Evolutionary conservation across 345 rosid genomes (phyloP), one percentile per base, ranked within the genome.

Genomic region (Trapa bicornis): DNA sequence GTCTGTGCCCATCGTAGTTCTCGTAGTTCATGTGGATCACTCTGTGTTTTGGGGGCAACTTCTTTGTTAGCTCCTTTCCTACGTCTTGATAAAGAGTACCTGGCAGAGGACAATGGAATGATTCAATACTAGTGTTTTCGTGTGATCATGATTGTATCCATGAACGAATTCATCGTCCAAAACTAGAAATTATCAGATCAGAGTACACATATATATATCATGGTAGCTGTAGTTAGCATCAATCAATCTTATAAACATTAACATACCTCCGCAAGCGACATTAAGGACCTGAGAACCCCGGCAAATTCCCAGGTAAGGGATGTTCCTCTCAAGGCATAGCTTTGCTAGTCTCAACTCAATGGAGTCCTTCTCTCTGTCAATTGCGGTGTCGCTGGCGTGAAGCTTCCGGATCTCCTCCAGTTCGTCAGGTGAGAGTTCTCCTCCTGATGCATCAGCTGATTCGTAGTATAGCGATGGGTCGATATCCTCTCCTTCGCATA

Each of bases 401-500:
- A 83, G 60, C 71, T 80, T 75, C 65, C 86, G 73, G 78, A 91
- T 80, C 74, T 91, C 89, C 61, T 88, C 96, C 9, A 88, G 67
- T 66, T 88, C 97, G 70, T 83, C 86, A 0, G 71, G 77, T 3
- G 93, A 84, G 57, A 91, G 85, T 1, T 22, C 29, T 22, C 29
- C 29, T 22, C 68, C 73, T 0, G 88, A 66, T 17, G 73, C 53
- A 33, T 83, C 93, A 0, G 78, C 75, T 39, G 29, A 22, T 22
- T 22, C 29, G 29, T 84, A 84, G 65, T 86, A 91, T 2, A 87
- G 66, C 11, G 97, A 86, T 15, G 97, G 97, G 66, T 91, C 96
- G 29, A 91, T 84, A 67, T 91, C 97, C 75, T 91, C 97, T 16
- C 97, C 97, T 81, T 91, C 96, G 48, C 96, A 91, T 0, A 88